Percentiles rank a stretch among this genome's conserved stretches.
Conservation (phyloP, 1,139 yeast genomes). For the Magnusiomyces fungicola region DNA sequence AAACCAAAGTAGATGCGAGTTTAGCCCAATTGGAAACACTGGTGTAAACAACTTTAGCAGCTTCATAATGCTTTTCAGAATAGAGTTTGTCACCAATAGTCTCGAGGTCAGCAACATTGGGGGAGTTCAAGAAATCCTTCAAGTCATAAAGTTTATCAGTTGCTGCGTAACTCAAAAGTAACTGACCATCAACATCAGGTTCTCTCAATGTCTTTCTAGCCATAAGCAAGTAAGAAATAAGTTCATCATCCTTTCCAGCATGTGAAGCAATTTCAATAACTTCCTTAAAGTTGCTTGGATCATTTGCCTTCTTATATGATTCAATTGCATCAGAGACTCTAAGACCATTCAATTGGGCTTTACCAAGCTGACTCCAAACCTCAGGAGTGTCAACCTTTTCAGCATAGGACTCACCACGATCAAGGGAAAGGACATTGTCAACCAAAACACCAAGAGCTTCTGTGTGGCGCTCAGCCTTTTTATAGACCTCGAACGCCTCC, state of each 20-base stretch:
- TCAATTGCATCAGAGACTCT: constrained; percentile 88
- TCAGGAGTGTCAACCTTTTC: constrained; percentile 82
- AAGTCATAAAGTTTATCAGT: constrained; percentile 71
- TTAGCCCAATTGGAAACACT: constrained; percentile 91
- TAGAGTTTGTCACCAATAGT: constrained; percentile 86
- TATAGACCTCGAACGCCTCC: constrained; percentile 91
- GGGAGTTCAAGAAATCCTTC: constrained; percentile 73
- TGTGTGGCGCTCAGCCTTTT: constrained; percentile 67
- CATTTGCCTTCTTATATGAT: constrained; percentile 76
- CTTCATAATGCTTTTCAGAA: constrained; percentile 76
- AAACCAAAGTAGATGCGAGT: constrained; percentile 90
- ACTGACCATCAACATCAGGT: constrained; percentile 86
- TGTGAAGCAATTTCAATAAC: constrained; percentile 94
- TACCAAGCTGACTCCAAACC: constrained; percentile 80
- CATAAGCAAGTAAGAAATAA: constrained; percentile 79
- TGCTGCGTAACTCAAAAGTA: constrained; percentile 80
- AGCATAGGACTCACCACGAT: constrained; percentile 90
- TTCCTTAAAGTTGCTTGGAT: constrained; percentile 82
- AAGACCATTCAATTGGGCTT: constrained; percentile 91
- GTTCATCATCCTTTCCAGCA: constrained; percentile 93
- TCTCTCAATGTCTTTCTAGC: constrained; percentile 93
- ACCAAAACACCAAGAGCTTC: constrained; percentile 88
- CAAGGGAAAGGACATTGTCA: constrained; percentile 88
- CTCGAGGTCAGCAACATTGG: constrained; percentile 91
- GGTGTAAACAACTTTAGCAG: constrained; percentile 82